phyloP scores from a whole-genome alignment of 2,329 filamentous ascomycete genomes.

The Plenodomus tracheiphilus region DNA sequence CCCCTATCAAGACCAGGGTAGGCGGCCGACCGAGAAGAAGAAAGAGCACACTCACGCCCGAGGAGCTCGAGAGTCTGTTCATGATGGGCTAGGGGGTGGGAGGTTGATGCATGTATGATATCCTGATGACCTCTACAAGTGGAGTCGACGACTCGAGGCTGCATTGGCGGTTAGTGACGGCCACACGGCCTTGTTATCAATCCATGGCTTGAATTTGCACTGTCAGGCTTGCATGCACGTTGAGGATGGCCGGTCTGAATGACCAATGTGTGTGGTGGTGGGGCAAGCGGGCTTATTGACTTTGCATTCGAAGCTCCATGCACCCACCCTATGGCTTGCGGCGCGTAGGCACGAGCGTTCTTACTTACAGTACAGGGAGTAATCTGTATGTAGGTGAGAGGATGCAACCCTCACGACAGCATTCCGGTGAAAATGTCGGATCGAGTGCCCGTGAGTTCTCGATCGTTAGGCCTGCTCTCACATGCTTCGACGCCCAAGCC shows the following conservation, averaged over 20 bases:
- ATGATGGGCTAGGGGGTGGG: slow-evolving; percentile 27
- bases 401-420: not conserved
- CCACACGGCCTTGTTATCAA: slow-evolving; percentile 7
- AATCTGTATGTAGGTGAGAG: no score
- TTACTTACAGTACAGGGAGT: not conserved
- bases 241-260: slow-evolving; percentile 11
- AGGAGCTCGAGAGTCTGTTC: slow-evolving; percentile 64
- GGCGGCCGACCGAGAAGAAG: slow-evolving; percentile 64
- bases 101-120: slow-evolving; percentile 3
- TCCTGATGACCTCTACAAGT: slow-evolving; percentile 3
- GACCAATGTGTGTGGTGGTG: slow-evolving; percentile 5
- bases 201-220: slow-evolving; percentile 1
- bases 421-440: not conserved
- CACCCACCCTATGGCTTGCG: slow-evolving; percentile 7
- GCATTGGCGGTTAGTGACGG: slow-evolving; percentile 10
- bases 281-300: slow-evolving; percentile 6
- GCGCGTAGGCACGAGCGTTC: slow-evolving; percentile 10
- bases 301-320: slow-evolving; percentile 12
- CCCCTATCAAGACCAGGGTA: slow-evolving; percentile 52
- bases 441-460: not conserved
- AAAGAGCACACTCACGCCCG: slow-evolving; percentile 74
- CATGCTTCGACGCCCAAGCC: not conserved
- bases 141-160: slow-evolving; percentile 12
- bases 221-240: slow-evolving; percentile 6
- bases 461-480: not conserved